Conservation (phyloP, 2,329 filamentous ascomycete species). For the Fusarium subglutinans region DNA sequence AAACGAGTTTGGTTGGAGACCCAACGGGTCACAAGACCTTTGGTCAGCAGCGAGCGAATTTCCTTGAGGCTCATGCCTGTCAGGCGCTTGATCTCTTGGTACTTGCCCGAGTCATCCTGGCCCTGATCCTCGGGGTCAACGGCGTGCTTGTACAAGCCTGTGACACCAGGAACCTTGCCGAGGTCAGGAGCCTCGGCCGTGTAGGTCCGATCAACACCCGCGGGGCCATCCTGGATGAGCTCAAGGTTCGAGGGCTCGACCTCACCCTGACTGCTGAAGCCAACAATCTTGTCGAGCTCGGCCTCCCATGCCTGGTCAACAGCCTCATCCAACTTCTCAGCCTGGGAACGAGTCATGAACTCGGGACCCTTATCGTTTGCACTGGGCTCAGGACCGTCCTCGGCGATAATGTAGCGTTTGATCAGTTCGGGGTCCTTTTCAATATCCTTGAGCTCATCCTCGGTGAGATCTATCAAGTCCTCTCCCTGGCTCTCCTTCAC, state of each 20-base stretch:
- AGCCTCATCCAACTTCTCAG: slow-evolving; percentile 50
- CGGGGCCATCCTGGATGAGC: slow-evolving; percentile 50
- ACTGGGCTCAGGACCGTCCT: slow-evolving; percentile 41
- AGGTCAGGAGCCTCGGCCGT: slow-evolving; percentile 60
- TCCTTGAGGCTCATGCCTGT: slow-evolving; percentile 64
- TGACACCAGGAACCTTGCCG: slow-evolving; percentile 63
- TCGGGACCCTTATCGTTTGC: slow-evolving; percentile 39
- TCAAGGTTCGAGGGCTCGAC: slow-evolving; percentile 49
- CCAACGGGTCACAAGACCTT: slow-evolving; percentile 75
- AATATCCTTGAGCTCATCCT: slow-evolving; percentile 56
- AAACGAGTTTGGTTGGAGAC: slow-evolving; percentile 96
- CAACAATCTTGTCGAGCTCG: slow-evolving; percentile 50
- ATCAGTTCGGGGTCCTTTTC: slow-evolving; percentile 53
- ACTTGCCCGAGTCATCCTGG: slow-evolving; percentile 61
- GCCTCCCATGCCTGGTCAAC: slow-evolving; percentile 49
- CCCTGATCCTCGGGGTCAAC: slow-evolving; percentile 61
- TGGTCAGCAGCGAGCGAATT: slow-evolving; percentile 68
- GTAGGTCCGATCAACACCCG: slow-evolving; percentile 47
- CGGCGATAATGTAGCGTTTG: slow-evolving; percentile 50
- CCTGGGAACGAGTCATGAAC: slow-evolving; percentile 48
- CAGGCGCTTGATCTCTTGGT: slow-evolving; percentile 61
- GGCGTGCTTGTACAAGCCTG: slow-evolving; percentile 59
- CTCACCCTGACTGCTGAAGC: slow-evolving; percentile 44
- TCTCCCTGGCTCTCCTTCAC: slow-evolving; percentile 54
- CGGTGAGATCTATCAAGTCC: slow-evolving; percentile 59